Conservation (phyloP, 78 protist genomes). For the Cavenderia fasciculata region DNA sequence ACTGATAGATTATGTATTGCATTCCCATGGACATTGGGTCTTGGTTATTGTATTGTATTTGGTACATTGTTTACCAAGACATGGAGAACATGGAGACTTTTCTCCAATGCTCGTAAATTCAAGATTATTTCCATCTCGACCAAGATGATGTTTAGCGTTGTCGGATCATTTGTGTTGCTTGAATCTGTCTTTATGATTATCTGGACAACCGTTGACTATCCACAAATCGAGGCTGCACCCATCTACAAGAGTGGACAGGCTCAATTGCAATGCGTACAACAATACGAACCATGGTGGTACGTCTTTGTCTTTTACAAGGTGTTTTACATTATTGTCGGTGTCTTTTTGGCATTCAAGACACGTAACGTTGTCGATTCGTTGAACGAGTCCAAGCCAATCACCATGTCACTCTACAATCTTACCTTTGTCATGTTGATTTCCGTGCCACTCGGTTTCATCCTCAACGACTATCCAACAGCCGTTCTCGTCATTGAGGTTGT, state of each 20-base stretch:
- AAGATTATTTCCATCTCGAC: slow-evolving; percentile 47
- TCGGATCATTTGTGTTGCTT: slow-evolving; percentile 33
- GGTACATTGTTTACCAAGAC: slow-evolving; percentile 54
- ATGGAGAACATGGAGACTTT: slow-evolving; percentile 59
- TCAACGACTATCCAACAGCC: slow-evolving; percentile 70
- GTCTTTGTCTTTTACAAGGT: slow-evolving; percentile 62
- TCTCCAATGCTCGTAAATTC: slow-evolving; percentile 40
- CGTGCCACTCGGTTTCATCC: slow-evolving; percentile 59
- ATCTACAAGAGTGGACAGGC: slow-evolving; percentile 56
- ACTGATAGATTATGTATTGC: slow-evolving; percentile 19
- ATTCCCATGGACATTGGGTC: slow-evolving; percentile 54
- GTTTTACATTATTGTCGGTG: slow-evolving; percentile 42
- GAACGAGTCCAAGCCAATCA: slow-evolving; percentile 65
- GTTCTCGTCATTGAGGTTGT: slow-evolving; percentile 47
- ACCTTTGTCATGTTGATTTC: slow-evolving; percentile 50
- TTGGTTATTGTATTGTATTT: slow-evolving; percentile 46
- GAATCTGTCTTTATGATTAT: slow-evolving; percentile 18
- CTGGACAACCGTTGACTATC: slow-evolving; percentile 43
- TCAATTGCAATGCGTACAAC: slow-evolving; percentile 39
- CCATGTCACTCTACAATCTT: slow-evolving; percentile 50
- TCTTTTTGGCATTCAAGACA: slow-evolving; percentile 64
- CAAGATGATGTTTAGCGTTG: slow-evolving; percentile 2
- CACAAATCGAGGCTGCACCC: slow-evolving; percentile 8
- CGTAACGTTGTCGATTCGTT: slow-evolving; percentile 63
- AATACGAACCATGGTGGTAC: slow-evolving; percentile 52